Percentiles rank a stretch among this genome's conserved stretches.
These are phyloP conservation scores for Nelumbo lutea DNA, from an alignment of 164 flowering plant species.

Conservation along the genomic window DNA sequence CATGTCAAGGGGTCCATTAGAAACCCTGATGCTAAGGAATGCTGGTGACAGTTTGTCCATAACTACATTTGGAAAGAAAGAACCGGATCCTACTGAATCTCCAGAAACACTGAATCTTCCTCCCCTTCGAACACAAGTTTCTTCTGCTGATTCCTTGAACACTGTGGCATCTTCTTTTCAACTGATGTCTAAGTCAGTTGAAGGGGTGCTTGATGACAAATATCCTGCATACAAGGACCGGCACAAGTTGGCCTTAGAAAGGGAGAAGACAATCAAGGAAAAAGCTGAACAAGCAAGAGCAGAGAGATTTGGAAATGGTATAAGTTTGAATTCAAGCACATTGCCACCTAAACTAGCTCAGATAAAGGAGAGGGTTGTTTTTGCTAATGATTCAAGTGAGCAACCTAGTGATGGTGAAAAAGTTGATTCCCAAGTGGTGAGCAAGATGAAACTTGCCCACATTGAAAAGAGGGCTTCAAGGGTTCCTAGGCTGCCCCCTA, in stretches of 20 bases:
- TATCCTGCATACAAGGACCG: slow-evolving; percentile 92
- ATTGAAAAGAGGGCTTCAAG: slow-evolving; percentile 85
- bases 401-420: slow-evolving; percentile 39
- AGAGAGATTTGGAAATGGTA: slow-evolving; percentile 52
- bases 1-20: slow-evolving; percentile 69
- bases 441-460: slow-evolving; percentile 62
- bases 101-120: slow-evolving; percentile 56
- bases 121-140: slow-evolving; percentile 35
- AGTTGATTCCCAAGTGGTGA: slow-evolving; percentile 52
- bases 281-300: slow-evolving; percentile 87
- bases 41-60: slow-evolving; percentile 81
- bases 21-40: slow-evolving; percentile 81
- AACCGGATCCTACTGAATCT: slow-evolving; percentile 40
- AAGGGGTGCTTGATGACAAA: slow-evolving; percentile 74
- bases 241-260: slow-evolving; percentile 83
- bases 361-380: slow-evolving; percentile 59
- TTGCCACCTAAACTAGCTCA: slow-evolving; percentile 76
- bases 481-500: slow-evolving; percentile 85
- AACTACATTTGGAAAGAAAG: slow-evolving; percentile 70
- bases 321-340: slow-evolving; percentile 20
- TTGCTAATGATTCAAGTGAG: slow-evolving; percentile 30
- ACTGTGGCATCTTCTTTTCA: slow-evolving; percentile 73
- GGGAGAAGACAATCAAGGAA: slow-evolving; percentile 83
- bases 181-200: slow-evolving; percentile 89
- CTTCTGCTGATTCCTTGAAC: slow-evolving; percentile 57